Evolutionary conservation across 371 early-diverging fungal genomes (phyloP).

Genomic region (Polyrhizophydium stewartii): DNA sequence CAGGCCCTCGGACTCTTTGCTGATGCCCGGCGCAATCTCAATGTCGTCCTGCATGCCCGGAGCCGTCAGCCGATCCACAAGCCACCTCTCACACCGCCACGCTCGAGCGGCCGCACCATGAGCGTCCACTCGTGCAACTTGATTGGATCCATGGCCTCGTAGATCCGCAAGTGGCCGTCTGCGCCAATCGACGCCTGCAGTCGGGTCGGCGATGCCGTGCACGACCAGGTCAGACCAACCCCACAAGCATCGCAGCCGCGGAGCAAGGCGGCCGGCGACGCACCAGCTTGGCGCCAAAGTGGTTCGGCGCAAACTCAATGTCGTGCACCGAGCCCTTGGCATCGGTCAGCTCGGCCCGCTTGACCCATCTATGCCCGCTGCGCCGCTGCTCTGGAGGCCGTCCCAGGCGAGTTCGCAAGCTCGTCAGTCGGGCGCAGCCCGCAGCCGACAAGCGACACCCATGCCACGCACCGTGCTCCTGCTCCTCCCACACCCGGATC

Average conservation of each 20-base stretch:
- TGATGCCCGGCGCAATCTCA: neutral
- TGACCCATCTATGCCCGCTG: constrained; percentile 66
- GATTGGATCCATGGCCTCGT: constrained; percentile 82
- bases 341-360: constrained; percentile 64
- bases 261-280: neutral
- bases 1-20: constrained; percentile 7
- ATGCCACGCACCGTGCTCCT: constrained; percentile 54
- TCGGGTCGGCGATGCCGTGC: neutral
- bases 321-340: constrained; percentile 74
- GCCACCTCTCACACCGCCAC: too few relatives aligned
- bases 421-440: too few relatives aligned
- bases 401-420: too few relatives aligned
- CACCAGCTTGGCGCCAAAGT: constrained; percentile 70
- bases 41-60: neutral
- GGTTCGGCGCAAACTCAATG: constrained; percentile 84
- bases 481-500: constrained; percentile 89
- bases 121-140: constrained; percentile 79
- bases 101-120: constrained; percentile 56
- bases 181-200: constrained; percentile 74
- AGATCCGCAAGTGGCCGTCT: constrained; percentile 85
- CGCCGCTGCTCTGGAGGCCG: neutral
- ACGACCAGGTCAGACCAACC: constrained; percentile 1
- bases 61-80: too few relatives aligned
- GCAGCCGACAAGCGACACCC: too few relatives aligned
- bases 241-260: constrained; percentile 8